phyloP scores from a whole-genome alignment of 73 alveolate genomes.

The Durusdinium trenchii region DNA sequence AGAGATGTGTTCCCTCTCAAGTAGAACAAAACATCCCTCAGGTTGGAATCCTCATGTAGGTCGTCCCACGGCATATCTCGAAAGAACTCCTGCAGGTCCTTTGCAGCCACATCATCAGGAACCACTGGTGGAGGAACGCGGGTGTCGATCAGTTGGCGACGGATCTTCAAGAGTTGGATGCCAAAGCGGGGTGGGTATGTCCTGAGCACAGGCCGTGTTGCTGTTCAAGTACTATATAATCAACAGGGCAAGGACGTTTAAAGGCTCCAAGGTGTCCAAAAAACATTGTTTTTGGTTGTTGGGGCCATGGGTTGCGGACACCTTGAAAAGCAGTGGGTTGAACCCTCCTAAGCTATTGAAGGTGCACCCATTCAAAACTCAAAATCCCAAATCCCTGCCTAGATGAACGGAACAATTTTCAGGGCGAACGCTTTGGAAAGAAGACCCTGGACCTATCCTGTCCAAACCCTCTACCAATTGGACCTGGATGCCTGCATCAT shows the following conservation, averaged over 20 bases:
- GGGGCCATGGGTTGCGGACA: background rate
- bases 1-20: background rate
- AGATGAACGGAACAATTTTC: background rate
- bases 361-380: too few relatives aligned
- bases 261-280: background rate
- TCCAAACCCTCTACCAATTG: background rate
- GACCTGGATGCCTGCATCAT: background rate
- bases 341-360: background rate
- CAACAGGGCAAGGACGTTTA: background rate
- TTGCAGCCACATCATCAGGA: background rate
- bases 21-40: background rate
- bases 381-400: background rate
- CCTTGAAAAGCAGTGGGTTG: background rate
- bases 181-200: conserved; percentile 35
- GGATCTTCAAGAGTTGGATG: background rate
- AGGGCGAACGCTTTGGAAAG: background rate
- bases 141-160: background rate
- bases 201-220: background rate
- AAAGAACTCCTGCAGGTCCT: background rate
- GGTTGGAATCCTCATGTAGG: background rate
- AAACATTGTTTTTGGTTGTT: background rate
- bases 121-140: background rate
- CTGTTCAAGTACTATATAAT: background rate
- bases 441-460: background rate
- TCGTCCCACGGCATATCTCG: background rate